Conservation (phyloP, 176 grass and related monocot species). For the Oryza meyeriana region DNA sequence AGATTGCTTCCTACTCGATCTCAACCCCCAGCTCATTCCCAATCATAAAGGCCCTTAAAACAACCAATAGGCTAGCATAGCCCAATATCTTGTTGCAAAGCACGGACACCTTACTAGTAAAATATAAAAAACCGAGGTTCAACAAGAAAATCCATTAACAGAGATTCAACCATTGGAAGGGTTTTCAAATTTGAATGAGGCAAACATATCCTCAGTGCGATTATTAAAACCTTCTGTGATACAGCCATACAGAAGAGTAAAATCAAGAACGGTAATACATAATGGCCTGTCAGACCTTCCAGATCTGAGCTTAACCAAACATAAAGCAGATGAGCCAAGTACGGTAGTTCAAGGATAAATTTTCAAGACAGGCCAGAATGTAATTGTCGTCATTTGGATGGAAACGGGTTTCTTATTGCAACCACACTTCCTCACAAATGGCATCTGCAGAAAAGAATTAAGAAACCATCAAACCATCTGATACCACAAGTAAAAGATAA, state of each 20-base stretch:
- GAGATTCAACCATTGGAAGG: not conserved
- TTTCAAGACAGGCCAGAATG: not conserved
- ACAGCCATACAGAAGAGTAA: constrained; percentile 1
- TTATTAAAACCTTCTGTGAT: constrained; percentile 29
- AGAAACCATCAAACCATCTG: constrained; percentile 12
- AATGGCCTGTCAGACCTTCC: not conserved
- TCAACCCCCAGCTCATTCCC: too few species aligned
- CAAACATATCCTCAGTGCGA: not conserved
- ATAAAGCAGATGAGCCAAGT: not conserved
- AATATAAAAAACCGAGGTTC: not conserved
- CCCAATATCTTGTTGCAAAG: too few species aligned
- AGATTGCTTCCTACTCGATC: too few species aligned
- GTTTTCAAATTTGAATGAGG: not conserved
- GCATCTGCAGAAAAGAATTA: constrained; percentile 10
- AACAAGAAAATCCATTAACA: not conserved
- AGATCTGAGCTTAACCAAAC: not conserved
- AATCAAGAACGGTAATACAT: not conserved
- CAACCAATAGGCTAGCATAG: not conserved
- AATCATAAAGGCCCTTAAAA: too few species aligned
- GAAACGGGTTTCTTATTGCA: constrained; percentile 25
- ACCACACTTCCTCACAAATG: not conserved
- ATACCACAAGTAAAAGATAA: not conserved
- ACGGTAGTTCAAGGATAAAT: not conserved
- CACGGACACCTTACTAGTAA: too few species aligned
- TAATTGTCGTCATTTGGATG: not conserved